Conservation (phyloP, 306 rosid species). For the Dalbergia oliveri region DNA sequence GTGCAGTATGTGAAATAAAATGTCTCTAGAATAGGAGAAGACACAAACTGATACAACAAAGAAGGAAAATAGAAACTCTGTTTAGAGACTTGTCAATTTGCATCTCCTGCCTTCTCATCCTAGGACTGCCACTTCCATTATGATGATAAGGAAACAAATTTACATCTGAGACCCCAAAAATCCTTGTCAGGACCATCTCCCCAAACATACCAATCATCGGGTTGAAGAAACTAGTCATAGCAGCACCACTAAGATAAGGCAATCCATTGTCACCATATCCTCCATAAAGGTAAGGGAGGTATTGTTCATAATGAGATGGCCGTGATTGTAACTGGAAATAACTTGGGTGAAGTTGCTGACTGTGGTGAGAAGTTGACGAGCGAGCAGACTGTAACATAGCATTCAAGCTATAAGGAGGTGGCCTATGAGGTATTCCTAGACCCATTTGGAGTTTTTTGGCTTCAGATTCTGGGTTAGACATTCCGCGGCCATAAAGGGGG, state of each 20-base stretch:
- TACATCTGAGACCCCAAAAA: slow-evolving; percentile 65
- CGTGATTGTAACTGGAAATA: slow-evolving; percentile 59
- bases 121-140: slow-evolving; percentile 55
- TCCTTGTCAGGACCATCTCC: slow-evolving; percentile 77
- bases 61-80: slow-evolving; percentile 76
- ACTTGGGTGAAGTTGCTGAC: slow-evolving; percentile 59
- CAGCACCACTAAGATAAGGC: slow-evolving; percentile 64
- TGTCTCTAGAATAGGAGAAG: slow-evolving; percentile 78
- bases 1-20: slow-evolving; percentile 44
- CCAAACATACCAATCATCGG: slow-evolving; percentile 83
- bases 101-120: slow-evolving; percentile 93
- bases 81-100: slow-evolving; percentile 78
- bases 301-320: slow-evolving; percentile 62
- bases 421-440: slow-evolving; percentile 71
- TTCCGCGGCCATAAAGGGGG: slow-evolving; percentile 92
- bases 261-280: slow-evolving; percentile 57
- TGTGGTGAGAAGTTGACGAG: slow-evolving; percentile 46
- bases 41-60: slow-evolving; percentile 80
- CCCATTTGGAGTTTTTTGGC: slow-evolving; percentile 62
- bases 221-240: slow-evolving; percentile 60
- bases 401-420: slow-evolving; percentile 61
- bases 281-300: slow-evolving; percentile 63
- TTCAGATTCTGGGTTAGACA: slow-evolving; percentile 56
- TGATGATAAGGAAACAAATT: slow-evolving; percentile 60
- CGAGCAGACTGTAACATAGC: slow-evolving; percentile 47